Conservation (phyloP, 768 basidiomycete species). For the Albatrellus ellisii region DNA sequence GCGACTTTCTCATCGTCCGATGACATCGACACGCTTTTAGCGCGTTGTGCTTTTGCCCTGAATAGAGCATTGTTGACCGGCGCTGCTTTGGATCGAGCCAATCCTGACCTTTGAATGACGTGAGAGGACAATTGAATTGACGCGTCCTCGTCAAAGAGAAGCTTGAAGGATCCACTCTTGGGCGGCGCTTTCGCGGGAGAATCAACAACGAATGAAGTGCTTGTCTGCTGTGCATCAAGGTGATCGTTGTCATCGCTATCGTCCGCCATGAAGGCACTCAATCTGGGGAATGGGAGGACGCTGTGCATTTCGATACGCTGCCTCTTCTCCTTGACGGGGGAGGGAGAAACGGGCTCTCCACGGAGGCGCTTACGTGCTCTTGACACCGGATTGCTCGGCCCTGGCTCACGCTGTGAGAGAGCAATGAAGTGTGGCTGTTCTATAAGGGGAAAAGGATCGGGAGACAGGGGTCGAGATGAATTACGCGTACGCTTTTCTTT, state of each 20-base stretch:
- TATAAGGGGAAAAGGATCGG: conserved; percentile 29
- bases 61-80: conserved; percentile 5
- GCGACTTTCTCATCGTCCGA: conserved; percentile 8
- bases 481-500: conserved; percentile 20
- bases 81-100: conserved; percentile 9
- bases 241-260: conserved; percentile 24
- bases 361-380: conserved; percentile 72
- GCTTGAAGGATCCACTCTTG: conserved; percentile 48
- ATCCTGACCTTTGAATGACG: conserved; percentile 3
- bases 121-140: conserved; percentile 6
- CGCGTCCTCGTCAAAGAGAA: conserved; percentile 49
- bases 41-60: conserved; percentile 12
- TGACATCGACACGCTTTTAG: conserved; percentile 10
- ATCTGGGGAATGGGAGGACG: conserved; percentile 24
- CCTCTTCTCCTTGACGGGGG: conserved; percentile 67
- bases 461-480: conserved; percentile 20
- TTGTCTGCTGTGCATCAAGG: conserved; percentile 17
- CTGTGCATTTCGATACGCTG: conserved; percentile 37
- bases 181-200: conserved; percentile 54
- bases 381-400: conserved; percentile 30
- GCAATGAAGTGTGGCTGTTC: conserved; percentile 12
- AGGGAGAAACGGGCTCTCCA: conserved; percentile 75
- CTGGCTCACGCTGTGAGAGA: conserved; percentile 7
- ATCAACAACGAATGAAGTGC: conserved; percentile 48
- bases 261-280: conserved; percentile 16